Evolutionary conservation across 805 yeast genomes (phyloP).

Genomic region (Wickerhamia fluorescens): DNA sequence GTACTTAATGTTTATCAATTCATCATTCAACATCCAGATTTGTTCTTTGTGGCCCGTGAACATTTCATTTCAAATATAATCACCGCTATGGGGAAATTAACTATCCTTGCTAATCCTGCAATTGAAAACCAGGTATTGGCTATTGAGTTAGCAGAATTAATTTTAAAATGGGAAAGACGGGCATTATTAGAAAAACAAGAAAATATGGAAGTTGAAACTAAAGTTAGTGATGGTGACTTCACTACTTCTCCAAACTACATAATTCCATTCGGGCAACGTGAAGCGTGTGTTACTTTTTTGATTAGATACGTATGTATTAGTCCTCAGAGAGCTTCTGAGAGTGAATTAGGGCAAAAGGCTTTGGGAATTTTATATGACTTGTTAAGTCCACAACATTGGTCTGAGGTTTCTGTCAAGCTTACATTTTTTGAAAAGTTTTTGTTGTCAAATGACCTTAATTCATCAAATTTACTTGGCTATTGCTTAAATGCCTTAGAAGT

Average conservation of each 20-base stretch:
- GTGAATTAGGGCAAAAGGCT: constrained; percentile 75
- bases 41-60: constrained; percentile 81
- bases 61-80: constrained; percentile 85
- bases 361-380: constrained; percentile 69
- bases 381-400: constrained; percentile 71
- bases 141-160: constrained; percentile 80
- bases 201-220: constrained; percentile 9
- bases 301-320: constrained; percentile 84
- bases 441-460: constrained; percentile 65
- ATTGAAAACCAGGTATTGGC: constrained; percentile 80
- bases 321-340: constrained; percentile 77
- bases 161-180: constrained; percentile 76
- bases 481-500: constrained; percentile 91
- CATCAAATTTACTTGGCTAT: constrained; percentile 64
- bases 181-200: constrained; percentile 22
- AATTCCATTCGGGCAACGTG: constrained; percentile 74
- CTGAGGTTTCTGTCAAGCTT: constrained; percentile 80
- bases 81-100: constrained; percentile 85
- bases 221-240: constrained; percentile 23
- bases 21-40: constrained; percentile 75
- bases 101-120: constrained; percentile 69
- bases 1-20: constrained; percentile 85
- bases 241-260: constrained; percentile 44
- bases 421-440: constrained; percentile 84
- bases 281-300: constrained; percentile 83